Evolutionary conservation across 495 filamentous ascomycete species (phyloP), one percentile per base, ranked within the genome.

Genomic region (Aspergillus asperescens): DNA sequence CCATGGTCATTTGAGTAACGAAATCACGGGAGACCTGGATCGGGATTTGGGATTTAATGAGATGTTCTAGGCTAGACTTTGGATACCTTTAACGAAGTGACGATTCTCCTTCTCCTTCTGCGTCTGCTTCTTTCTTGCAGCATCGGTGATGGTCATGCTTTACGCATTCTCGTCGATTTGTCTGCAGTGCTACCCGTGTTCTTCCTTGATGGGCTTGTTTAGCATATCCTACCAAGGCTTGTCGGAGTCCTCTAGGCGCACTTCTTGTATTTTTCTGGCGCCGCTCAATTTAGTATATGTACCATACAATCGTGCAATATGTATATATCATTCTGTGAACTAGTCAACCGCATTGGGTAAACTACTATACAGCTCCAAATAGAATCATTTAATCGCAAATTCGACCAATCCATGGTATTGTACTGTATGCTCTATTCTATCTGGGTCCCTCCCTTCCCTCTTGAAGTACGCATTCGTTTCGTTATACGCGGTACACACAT

Each of bases 1-100:
- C 19, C 44, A 47, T 35, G 28, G 42, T 1, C 51, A 56, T 56
- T 34, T 18, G 20, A 54, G 58, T 25, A 48, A 52, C 9, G 53
- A 62, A 40, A 74, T 75, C 15, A 75, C 72, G 4, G 72, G 72
- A 3, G 72, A 75, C 59, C 50, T 75, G 47, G 72, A 75, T 60
- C 52, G 58, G 24, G 72, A 75, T 61, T 50, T 75, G 19, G 68
- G 70, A 1, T 63, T 71, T 31, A 48, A 72, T 61, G 71, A 71
- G 0, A 60, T 66, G 63, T 80, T 69, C 48, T 69, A 59, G 15
- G 12, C 18, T 47, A 29, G 6, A 13, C 10, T 22, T 32, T 47
- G 4, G 3, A 6, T 16, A 23, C 22, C 10, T 20, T 3, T 40
- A 7, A 45, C 23, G 27, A 46, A 32, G 16, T 45, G 39, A 52